Evolutionary conservation across 176 grass and related monocot genomes (phyloP).

Genomic region (Guadua angustifolia): DNA sequence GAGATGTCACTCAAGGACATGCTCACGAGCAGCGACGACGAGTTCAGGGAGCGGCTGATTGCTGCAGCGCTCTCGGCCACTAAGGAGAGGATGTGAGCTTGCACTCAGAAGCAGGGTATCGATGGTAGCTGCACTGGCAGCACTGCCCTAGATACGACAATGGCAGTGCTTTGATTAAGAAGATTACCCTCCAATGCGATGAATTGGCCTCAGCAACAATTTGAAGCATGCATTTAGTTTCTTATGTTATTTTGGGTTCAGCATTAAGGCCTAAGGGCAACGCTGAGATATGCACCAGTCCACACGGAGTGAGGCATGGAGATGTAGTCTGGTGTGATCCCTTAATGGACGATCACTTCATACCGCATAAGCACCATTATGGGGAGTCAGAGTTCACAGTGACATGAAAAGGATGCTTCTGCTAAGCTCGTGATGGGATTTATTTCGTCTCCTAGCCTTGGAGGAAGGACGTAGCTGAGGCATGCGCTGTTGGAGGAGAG

Average conservation of each 20-base stretch:
- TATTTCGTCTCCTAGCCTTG: neutral
- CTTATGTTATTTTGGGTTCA: constrained; percentile 10
- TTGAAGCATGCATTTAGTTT: neutral
- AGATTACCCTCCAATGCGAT: neutral
- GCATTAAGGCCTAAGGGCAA: neutral
- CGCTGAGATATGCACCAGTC: constrained; percentile 13
- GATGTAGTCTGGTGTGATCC: neutral
- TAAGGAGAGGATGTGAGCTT: constrained; percentile 13
- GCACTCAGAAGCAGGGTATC: constrained; percentile 6
- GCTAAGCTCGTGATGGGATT: neutral
- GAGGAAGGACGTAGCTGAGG: neutral
- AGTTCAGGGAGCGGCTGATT: constrained; percentile 54
- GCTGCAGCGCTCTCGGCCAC: constrained; percentile 3
- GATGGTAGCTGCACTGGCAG: neutral
- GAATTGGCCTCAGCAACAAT: neutral
- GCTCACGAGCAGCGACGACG: constrained; percentile 66
- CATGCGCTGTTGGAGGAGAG: constrained; percentile 21
- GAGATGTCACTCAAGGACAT: constrained; percentile 61
- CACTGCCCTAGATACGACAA: neutral
- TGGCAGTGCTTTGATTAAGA: neutral
- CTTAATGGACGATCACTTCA: neutral
- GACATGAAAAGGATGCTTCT: neutral
- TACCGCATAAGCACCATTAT: neutral
- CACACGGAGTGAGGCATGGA: neutral
- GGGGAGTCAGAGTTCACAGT: neutral